Evolutionary conservation across 257 asterid species (phyloP), one percentile per base, ranked within the genome.

Genomic region (Nicotiana undulata): DNA sequence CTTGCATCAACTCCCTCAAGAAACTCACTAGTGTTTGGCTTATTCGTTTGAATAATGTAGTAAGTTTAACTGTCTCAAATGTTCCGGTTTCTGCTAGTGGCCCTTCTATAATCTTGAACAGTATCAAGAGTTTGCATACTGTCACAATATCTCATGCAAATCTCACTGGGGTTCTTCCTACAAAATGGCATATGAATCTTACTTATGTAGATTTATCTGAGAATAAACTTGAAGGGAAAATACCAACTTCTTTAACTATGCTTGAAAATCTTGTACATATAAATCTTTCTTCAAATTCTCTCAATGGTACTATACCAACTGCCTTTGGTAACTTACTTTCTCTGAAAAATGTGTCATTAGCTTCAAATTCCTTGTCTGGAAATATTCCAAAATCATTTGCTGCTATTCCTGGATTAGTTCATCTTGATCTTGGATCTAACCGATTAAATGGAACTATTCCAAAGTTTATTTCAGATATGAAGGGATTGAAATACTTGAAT

Each of bases 401-500:
- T 3, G 91, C 97, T 61, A 74, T 93, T 74, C 85, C 92, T 3
- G 91, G 78, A 81, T 85, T 96, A 32, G 78, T 81, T 5, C 97
- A 87, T 82, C 97, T 96, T 9, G 97, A 96, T 92, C 94, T 93
- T 89, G 86, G 93, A 51, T 91, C 89, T 12, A 95, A 95, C 80
- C 88, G 88, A 87, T 90, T 95, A 60, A 93, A 95, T n/a, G 98
- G 97, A 31, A 88, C 94, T 51, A 86, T 95, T 6, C 98, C 98
- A 2, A 82, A 80, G 66, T 95, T 93, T 89, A 78, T 93, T 2
- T 82, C 86, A 5, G 89, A 88, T 55, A 85, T 95, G 94, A 90
- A 85, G 93, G 88, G 80, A 9, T 84, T 96, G 85, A 91, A 89
- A 88, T 93, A 83, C 87, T 85, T 95, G 52, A 93, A 91, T 87